phyloP scores from a whole-genome alignment of 2,329 filamentous ascomycete species.

The Apiospora marii region DNA sequence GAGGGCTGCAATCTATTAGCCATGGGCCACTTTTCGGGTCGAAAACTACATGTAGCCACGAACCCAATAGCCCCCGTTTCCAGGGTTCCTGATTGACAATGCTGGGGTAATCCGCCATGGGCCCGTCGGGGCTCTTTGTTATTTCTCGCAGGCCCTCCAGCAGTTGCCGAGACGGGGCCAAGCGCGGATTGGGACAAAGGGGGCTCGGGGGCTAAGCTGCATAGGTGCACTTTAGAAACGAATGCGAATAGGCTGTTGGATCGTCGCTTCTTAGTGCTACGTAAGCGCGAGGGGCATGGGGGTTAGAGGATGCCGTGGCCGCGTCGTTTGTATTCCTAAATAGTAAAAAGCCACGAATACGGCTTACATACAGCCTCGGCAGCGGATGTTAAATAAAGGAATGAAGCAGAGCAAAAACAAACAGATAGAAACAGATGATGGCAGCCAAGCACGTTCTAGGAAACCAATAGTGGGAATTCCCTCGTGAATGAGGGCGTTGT shows the following conservation, averaged over 20 bases:
- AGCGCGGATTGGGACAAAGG: background rate
- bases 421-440: background rate
- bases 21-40: slow-evolving; percentile 5
- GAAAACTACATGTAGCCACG: background rate
- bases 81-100: background rate
- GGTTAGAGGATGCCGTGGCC: background rate
- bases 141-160: background rate
- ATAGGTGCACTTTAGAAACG: background rate
- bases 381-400: background rate
- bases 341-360: background rate
- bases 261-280: background rate
- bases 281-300: background rate
- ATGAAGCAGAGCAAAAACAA: background rate
- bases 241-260: background rate
- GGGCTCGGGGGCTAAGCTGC: background rate
- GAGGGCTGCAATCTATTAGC: background rate
- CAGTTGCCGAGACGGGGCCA: background rate
- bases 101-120: slow-evolving; percentile 12
- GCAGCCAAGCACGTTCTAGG: background rate
- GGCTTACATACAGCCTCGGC: background rate
- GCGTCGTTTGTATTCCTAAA: background rate
- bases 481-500: background rate
- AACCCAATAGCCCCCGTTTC: slow-evolving; percentile 1
- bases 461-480: background rate
- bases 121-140: background rate